These are phyloP conservation scores for Phoma herbarum DNA, from an alignment of 2,329 filamentous ascomycete species.

Conservation along the genomic window DNA sequence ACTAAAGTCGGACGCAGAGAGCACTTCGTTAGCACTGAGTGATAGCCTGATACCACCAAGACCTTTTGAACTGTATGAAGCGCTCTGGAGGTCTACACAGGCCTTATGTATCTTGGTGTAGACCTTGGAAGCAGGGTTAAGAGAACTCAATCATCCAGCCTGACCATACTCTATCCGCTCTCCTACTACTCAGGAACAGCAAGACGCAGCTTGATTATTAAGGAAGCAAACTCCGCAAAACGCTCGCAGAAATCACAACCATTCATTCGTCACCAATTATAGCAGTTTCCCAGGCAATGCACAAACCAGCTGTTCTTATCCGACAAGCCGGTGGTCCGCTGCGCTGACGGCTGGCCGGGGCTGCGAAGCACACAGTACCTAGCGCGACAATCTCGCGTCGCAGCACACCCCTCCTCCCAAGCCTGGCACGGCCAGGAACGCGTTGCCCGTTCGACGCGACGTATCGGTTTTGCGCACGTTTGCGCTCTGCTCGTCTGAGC, in stretches of 20 bases:
- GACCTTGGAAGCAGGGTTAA: no score
- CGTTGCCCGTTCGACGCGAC: constrained; percentile 23
- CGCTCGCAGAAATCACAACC: not conserved
- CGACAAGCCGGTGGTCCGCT: not conserved
- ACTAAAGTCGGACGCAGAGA: no score
- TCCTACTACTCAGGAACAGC: no score
- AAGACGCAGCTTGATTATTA: not conserved
- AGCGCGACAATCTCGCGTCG: constrained; percentile 20
- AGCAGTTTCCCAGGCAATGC: constrained; percentile 10
- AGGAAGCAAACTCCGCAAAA: not conserved
- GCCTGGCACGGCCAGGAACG: constrained; percentile 14
- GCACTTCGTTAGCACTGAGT: no score
- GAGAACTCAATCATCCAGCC: no score
- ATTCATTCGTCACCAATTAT: not conserved
- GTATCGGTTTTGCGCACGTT: constrained; percentile 11
- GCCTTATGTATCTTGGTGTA: no score
- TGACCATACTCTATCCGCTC: no score
- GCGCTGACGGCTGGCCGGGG: not conserved
- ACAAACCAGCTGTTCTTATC: constrained; percentile 1
- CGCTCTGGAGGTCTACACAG: no score
- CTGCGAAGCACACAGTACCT: no score
- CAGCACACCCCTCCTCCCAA: constrained; percentile 12
- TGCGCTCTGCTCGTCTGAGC: constrained; percentile 4
- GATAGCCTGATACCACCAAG: no score
- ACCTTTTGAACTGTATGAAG: no score